phyloP scores from a whole-genome alignment of 2,329 filamentous ascomycete genomes.

The Xylaria sp. region DNA sequence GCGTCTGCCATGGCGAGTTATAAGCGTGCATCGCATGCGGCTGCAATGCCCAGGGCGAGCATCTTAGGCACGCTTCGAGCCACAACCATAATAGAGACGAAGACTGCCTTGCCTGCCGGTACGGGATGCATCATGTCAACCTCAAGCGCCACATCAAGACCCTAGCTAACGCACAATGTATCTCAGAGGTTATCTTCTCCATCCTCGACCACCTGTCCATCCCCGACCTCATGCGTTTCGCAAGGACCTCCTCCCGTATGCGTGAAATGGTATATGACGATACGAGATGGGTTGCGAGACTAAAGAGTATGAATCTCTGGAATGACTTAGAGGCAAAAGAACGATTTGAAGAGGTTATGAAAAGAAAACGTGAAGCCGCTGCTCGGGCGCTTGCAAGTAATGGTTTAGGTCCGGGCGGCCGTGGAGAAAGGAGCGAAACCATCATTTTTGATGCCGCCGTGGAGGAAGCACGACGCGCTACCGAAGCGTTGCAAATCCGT shows the following conservation, averaged over 20 bases:
- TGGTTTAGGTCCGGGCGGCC: conserved; percentile 19
- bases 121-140: conserved; percentile 26
- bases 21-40: conserved; percentile 35
- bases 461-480: conserved; percentile 56
- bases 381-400: conserved; percentile 29
- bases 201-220: conserved; percentile 88
- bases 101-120: conserved; percentile 79
- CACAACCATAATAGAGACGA: conserved; percentile 72
- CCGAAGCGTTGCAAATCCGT: conserved; percentile 33
- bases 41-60: conserved; percentile 39
- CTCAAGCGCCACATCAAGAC: not conserved
- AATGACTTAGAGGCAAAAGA: conserved; percentile 80
- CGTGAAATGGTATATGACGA: conserved; percentile 99
- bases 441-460: conserved; percentile 64
- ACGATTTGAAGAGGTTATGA: conserved; percentile 68
- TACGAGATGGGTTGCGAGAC: conserved; percentile 81
- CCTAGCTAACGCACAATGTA: conserved; percentile 8
- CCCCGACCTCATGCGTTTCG: conserved; percentile 77
- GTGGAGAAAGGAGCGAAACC: conserved; percentile 44
- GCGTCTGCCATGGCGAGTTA: conserved; percentile 33
- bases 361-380: conserved; percentile 53
- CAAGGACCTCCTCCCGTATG: conserved; percentile 76
- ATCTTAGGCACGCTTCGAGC: conserved; percentile 74
- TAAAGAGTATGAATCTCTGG: conserved; percentile 88
- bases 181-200: conserved; percentile 72